Percentiles rank a stretch among this genome's conserved stretches.
These are phyloP conservation scores for Phoma herbarum DNA, from an alignment of 2,329 filamentous ascomycete genomes.

Conservation along the genomic window DNA sequence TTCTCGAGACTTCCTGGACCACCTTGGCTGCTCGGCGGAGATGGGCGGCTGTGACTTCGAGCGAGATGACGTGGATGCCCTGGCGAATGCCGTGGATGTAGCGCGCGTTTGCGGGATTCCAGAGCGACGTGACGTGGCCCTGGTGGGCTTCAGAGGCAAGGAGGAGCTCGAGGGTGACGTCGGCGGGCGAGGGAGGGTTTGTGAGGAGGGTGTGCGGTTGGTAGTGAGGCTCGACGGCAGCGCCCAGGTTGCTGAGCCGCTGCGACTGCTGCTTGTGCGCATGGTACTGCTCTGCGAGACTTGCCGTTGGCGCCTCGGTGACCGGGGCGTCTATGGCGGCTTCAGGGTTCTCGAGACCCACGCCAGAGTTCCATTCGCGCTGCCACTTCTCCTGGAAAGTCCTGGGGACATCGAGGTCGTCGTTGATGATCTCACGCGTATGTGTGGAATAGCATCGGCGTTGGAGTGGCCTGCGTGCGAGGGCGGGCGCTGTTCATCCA, in stretches of 20 bases:
- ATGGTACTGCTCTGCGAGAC: conserved; percentile 53
- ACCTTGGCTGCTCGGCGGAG: conserved; percentile 93
- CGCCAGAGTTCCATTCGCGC: conserved; percentile 3
- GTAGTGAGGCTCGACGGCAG: conserved; percentile 63
- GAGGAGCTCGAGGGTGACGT: conserved; percentile 91
- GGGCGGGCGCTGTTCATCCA: conserved; percentile 6
- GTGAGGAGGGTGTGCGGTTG: conserved; percentile 70
- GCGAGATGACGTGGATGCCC: conserved; percentile 89
- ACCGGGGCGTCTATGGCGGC: background rate
- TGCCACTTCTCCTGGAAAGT: conserved; percentile 1
- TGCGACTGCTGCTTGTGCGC: conserved; percentile 54
- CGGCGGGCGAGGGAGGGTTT: conserved; percentile 77
- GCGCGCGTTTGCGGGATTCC: conserved; percentile 92
- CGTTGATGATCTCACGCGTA: background rate
- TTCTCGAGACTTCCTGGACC: conserved; percentile 83
- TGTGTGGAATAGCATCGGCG: conserved; percentile 11
- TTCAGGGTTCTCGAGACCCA: conserved; percentile 7
- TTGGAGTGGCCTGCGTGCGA: conserved; percentile 1
- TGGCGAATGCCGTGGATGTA: conserved; percentile 94
- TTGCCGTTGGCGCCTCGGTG: background rate
- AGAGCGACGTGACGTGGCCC: conserved; percentile 87
- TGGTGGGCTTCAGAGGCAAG: conserved; percentile 61
- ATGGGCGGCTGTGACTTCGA: conserved; percentile 88
- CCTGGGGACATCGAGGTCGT: background rate
- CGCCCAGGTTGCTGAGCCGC: conserved; percentile 50